Percentiles rank a stretch among this genome's conserved stretches.
Conservation (phyloP, 2,329 filamentous ascomycete species). For the Penicillium vulpinum region DNA sequence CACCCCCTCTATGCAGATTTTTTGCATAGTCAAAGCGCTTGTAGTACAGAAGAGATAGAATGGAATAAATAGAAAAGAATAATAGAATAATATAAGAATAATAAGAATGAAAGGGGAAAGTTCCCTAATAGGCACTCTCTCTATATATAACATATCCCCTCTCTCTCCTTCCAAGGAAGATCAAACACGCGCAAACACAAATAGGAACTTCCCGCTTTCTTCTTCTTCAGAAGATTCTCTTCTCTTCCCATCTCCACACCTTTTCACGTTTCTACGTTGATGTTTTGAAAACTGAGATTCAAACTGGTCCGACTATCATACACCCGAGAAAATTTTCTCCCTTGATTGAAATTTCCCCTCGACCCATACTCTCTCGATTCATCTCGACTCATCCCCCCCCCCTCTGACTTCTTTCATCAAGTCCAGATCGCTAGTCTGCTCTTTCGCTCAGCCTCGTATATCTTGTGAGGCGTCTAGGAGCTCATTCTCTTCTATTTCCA, state of each 20-base stretch:
- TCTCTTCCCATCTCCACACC: constrained; percentile 10
- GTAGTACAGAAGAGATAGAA: background rate
- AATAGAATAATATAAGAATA: background rate
- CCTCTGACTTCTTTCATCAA: constrained; percentile 8
- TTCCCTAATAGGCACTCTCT: constrained; percentile 1
- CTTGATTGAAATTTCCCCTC: constrained; percentile 22
- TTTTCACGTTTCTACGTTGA: constrained; percentile 5
- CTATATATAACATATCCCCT: constrained; percentile 18
- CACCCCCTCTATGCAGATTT: constrained; percentile 7
- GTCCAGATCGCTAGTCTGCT: constrained; percentile 11
- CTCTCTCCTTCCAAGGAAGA: constrained; percentile 13
- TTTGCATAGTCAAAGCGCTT: constrained; percentile 5
- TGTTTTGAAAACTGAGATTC: constrained; percentile 12
- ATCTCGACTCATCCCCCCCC: constrained; percentile 6
- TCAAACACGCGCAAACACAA: constrained; percentile 30
- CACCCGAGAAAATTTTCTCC: constrained; percentile 18
- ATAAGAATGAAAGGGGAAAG: background rate
- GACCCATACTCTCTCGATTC: constrained; percentile 16
- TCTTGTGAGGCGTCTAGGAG: constrained; percentile 17
- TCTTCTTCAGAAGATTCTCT: constrained; percentile 27
- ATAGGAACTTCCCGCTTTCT: constrained; percentile 25
- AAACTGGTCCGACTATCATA: constrained; percentile 1
- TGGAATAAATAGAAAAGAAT: background rate
- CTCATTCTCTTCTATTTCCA: constrained; percentile 20
- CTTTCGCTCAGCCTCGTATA: constrained; percentile 9